Evolutionary conservation across 208 protist species (phyloP).

Genomic region (Trypanosoma theileri): DNA sequence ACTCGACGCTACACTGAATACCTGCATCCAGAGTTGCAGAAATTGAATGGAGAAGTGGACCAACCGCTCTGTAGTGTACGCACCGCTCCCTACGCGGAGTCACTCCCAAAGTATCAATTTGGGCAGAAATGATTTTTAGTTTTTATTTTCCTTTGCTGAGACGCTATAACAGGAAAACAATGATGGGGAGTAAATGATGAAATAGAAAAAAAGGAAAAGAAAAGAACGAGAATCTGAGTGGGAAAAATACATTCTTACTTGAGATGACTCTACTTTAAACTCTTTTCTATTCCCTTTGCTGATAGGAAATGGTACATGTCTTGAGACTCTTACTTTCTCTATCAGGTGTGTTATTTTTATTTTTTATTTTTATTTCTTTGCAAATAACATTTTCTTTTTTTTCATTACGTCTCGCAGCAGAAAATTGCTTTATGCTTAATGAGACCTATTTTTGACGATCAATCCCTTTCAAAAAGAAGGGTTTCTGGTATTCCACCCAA

Average conservation of each 20-base stretch:
- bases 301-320: too few species aligned
- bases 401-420: background rate
- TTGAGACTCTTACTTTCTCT: too few species aligned
- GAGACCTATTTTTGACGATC: background rate
- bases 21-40: conserved; percentile 48
- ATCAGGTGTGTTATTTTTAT: too few species aligned
- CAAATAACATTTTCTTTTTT: too few species aligned
- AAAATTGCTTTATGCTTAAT: background rate
- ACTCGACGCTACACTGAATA: conserved; percentile 65
- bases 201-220: too few species aligned
- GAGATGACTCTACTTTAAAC: too few species aligned
- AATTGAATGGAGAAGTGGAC: conserved; percentile 30
- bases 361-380: too few species aligned
- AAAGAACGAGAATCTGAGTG: too few species aligned
- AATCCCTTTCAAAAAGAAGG: background rate
- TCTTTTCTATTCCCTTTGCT: too few species aligned
- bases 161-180: too few species aligned
- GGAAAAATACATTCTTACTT: too few species aligned
- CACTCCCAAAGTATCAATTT: conserved; percentile 61
- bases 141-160: background rate
- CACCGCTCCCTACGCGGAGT: conserved; percentile 28
- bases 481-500: background rate
- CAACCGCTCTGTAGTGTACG: conserved; percentile 48
- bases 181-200: too few species aligned
- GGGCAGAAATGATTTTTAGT: conserved; percentile 1